Evolutionary conservation across 129 eudicot species (phyloP).

Genomic region (Glebionis coronaria): DNA sequence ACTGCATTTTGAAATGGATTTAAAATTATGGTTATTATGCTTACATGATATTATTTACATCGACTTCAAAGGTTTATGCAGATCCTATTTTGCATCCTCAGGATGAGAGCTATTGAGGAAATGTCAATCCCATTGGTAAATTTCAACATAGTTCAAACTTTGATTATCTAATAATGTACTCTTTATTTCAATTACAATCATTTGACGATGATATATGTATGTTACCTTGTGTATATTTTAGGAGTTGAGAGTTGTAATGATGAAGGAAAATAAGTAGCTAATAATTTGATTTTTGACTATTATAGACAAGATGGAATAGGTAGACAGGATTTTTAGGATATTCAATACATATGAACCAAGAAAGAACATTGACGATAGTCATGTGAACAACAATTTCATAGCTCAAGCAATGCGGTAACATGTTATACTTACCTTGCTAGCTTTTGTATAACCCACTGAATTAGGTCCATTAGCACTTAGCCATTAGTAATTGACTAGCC

Average conservation of each 20-base stretch:
- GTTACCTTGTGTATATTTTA: slow-evolving; percentile 15
- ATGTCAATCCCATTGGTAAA: slow-evolving; percentile 85
- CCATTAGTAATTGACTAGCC: no score
- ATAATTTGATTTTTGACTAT: slow-evolving; percentile 84
- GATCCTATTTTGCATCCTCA: slow-evolving; percentile 91
- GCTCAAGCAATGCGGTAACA: no score
- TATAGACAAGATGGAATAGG: slow-evolving; percentile 85
- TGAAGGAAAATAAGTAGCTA: slow-evolving; percentile 88
- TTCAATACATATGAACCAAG: slow-evolving; percentile 90
- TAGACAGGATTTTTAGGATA: slow-evolving; percentile 64
- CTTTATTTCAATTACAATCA: background rate
- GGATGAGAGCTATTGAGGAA: slow-evolving; percentile 88
- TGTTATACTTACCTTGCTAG: background rate
- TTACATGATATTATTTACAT: slow-evolving; percentile 70
- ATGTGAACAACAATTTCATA: slow-evolving; percentile 81
- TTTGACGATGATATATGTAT: slow-evolving; percentile 2
- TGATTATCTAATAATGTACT: background rate
- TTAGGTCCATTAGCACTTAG: no score
- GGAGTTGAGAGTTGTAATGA: slow-evolving; percentile 91
- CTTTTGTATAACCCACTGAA: background rate
- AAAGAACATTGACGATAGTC: slow-evolving; percentile 88
- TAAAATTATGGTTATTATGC: background rate
- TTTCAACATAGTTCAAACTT: background rate
- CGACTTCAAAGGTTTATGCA: slow-evolving; percentile 91
- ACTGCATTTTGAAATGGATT: background rate